These are phyloP conservation scores for Leccinum sublutescens DNA, from an alignment of 768 basidiomycete species.

Conservation along the genomic window DNA sequence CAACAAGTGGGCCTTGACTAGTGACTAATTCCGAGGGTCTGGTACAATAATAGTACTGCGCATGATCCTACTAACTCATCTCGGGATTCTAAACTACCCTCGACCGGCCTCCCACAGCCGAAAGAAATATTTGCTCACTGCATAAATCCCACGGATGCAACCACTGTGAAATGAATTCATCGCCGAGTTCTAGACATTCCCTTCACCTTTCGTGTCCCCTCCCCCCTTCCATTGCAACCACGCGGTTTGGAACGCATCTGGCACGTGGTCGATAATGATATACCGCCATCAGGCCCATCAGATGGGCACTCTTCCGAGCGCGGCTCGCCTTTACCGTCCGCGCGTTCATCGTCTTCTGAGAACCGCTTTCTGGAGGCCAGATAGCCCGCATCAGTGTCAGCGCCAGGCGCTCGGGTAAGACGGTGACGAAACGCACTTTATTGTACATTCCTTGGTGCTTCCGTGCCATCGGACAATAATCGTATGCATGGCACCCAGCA, in stretches of 20 bases:
- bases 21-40: not conserved
- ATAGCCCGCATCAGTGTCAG: not conserved
- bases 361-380: not conserved
- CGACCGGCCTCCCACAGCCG: not conserved
- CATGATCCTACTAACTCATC: not conserved
- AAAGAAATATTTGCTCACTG: not conserved
- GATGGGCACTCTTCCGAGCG: not conserved
- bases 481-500: not conserved
- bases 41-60: not conserved
- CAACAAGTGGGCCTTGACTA: not conserved
- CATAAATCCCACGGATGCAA: not conserved
- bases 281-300: not conserved
- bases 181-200: not conserved
- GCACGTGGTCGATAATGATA: not conserved
- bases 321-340: not conserved
- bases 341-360: not conserved
- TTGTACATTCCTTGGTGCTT: not conserved
- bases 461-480: not conserved
- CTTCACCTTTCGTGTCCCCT: not conserved
- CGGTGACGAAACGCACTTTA: not conserved
- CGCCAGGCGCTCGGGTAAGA: not conserved
- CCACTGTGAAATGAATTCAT: not conserved
- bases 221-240: not conserved
- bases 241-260: not conserved
- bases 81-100: conserved; percentile 1